Evolutionary conservation across 345 rosid species (phyloP).

Genomic region (Anastatica hierochuntica): DNA sequence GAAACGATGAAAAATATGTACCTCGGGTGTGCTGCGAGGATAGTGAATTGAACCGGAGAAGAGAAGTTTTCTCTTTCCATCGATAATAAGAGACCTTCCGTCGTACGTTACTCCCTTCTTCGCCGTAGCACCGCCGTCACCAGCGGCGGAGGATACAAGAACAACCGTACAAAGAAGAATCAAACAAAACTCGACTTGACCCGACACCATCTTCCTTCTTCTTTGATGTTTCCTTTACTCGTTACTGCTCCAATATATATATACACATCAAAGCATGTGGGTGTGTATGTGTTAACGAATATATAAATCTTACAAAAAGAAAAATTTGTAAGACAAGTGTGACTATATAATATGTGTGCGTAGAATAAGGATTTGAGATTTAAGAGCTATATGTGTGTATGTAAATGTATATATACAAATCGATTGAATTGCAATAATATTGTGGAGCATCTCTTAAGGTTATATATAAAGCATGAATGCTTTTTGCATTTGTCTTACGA

Average conservation of each 20-base stretch:
- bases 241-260: neutral
- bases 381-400: too few species aligned
- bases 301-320: slow-evolving; percentile 13
- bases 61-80: slow-evolving; percentile 42
- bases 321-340: neutral
- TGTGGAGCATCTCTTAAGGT: neutral
- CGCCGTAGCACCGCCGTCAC: slow-evolving; percentile 9
- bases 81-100: slow-evolving; percentile 41
- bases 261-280: slow-evolving; percentile 20
- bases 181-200: slow-evolving; percentile 11
- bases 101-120: slow-evolving; percentile 31
- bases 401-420: slow-evolving; percentile 3
- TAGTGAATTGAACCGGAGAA: slow-evolving; percentile 56
- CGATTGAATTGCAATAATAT: slow-evolving; percentile 3
- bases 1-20: too few species aligned
- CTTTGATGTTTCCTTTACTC: slow-evolving; percentile 5
- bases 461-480: neutral
- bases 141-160: neutral
- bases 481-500: slow-evolving; percentile 13
- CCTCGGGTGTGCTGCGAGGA: slow-evolving; percentile 63
- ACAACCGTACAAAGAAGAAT: slow-evolving; percentile 9
- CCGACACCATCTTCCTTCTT: slow-evolving; percentile 6
- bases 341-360: neutral
- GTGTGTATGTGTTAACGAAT: slow-evolving; percentile 1
- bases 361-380: slow-evolving; percentile 5